Percentiles rank a stretch among this genome's conserved stretches.
Evolutionary conservation across 1,139 yeast species (phyloP).

Genomic region (Suhomyces wounanorum): DNA sequence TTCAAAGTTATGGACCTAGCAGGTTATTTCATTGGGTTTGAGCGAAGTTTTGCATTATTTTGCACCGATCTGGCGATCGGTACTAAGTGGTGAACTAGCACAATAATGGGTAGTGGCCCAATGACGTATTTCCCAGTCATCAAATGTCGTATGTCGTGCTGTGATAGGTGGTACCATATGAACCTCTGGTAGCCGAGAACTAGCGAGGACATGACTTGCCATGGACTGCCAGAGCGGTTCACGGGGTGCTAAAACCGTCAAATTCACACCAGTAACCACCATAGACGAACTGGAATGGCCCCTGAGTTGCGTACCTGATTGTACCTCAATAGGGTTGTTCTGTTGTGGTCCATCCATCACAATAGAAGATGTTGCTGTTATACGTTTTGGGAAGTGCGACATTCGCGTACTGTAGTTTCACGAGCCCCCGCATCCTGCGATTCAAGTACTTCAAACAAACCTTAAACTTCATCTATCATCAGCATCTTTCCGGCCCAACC

Average conservation of each 20-base stretch:
- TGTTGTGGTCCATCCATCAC: not conserved
- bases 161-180: not conserved
- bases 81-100: not conserved
- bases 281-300: too few species aligned
- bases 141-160: slow-evolving; percentile 1
- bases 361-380: not conserved
- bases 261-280: not conserved
- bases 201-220: not conserved
- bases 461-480: not conserved
- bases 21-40: too few species aligned
- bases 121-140: not conserved
- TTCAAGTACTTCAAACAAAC: not conserved
- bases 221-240: too few species aligned
- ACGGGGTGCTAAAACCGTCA: too few species aligned
- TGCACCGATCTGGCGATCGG: not conserved
- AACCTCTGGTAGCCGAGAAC: not conserved
- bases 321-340: not conserved
- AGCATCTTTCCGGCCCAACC: not conserved
- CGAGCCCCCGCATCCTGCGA: slow-evolving; percentile 2
- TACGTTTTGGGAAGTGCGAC: not conserved
- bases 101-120: not conserved
- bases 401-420: not conserved
- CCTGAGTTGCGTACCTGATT: not conserved
- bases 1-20: too few species aligned
- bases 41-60: not conserved